Evolutionary conservation across 1,284 basidiomycete species (phyloP), one percentile per base, ranked within the genome.

Genomic region (Gomphus bonarii): DNA sequence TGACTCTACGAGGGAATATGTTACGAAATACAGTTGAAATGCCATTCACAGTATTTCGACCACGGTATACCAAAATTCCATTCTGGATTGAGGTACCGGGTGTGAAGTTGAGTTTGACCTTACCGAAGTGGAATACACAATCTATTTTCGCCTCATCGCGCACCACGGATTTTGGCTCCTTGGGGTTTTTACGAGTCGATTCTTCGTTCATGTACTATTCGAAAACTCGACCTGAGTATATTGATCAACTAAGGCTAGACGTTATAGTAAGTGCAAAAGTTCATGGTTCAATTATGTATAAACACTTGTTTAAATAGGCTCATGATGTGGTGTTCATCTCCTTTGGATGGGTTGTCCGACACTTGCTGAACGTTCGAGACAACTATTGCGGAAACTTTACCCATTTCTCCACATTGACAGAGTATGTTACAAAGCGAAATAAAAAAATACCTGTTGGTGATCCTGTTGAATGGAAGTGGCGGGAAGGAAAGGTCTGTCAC

Each of bases 321-420:
- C 65, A 67, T 16, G 74, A 82, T 33, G 69, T 87, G 22, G 73
- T 79, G 4, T 87, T 85, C 70, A 89, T 87, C 65, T 74, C 77
- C 0, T 73, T 92, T 50, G 93, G 92, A 18, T 95, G 92, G 91
- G 84, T 84, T 0, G 79, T 94, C 57, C 82, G 93, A 35, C 84
- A 91, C 64, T 75, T 94, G 63, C 88, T 97, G 82, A 82, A 87
- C 49, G 66, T 95, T 54, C 82, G 87, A 56, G 91, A 95, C 64
- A 95, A 97, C 68, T 97, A 97, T 68, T 84, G 95, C 58, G 94
- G 94, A 18, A 78, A 80, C 3, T 97, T 94, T 69, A 95, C 92
- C 1, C 88, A 94, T 63, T 97, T 93, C 65, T 84, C 84, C 7
- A 95, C 91, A 0, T 75, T 91, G 52, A 79, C 79, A 31, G 94